phyloP scores from a whole-genome alignment of 306 rosid species.

The Castanea sativa region DNA sequence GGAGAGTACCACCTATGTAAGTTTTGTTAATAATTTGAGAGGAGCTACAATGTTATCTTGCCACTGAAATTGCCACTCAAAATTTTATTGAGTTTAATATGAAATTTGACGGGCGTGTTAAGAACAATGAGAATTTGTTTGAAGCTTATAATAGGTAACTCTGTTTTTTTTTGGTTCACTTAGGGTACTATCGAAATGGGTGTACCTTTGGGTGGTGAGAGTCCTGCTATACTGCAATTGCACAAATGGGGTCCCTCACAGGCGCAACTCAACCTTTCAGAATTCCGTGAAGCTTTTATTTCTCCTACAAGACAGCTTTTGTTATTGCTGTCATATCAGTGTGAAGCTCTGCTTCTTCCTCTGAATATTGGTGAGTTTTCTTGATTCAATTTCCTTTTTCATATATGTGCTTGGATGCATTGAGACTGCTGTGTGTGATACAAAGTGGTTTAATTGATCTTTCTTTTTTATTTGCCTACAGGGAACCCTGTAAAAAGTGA shows the following conservation, averaged over 20 bases:
- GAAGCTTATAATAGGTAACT: conserved; percentile 1
- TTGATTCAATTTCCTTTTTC: background rate
- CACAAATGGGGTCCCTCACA: conserved; percentile 67
- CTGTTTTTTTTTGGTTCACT: conserved; percentile 20
- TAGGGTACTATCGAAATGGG: conserved; percentile 52
- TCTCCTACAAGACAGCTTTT: conserved; percentile 77
- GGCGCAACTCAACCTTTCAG: conserved; percentile 53
- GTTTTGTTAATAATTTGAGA: too few relatives aligned
- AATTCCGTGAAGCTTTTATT: conserved; percentile 76
- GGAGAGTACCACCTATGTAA: too few relatives aligned
- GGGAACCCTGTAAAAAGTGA: conserved; percentile 37
- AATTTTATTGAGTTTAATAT: too few relatives aligned
- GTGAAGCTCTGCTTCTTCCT: conserved; percentile 83
- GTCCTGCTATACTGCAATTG: conserved; percentile 70
- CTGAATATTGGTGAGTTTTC: conserved; percentile 47
- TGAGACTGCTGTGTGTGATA: background rate
- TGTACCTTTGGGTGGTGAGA: conserved; percentile 40
- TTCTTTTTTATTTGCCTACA: conserved; percentile 34
- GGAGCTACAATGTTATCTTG: too few relatives aligned
- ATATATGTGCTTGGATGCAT: conserved; percentile 3
- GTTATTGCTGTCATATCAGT: conserved; percentile 60
- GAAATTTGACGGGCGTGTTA: too few relatives aligned
- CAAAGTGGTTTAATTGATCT: background rate
- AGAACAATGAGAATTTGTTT: too few relatives aligned
- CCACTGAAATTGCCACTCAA: too few relatives aligned